Evolutionary conservation across 1,284 basidiomycete genomes (phyloP), one percentile per base, ranked within the genome.

Genomic region (Hypsizygus ulmarius): DNA sequence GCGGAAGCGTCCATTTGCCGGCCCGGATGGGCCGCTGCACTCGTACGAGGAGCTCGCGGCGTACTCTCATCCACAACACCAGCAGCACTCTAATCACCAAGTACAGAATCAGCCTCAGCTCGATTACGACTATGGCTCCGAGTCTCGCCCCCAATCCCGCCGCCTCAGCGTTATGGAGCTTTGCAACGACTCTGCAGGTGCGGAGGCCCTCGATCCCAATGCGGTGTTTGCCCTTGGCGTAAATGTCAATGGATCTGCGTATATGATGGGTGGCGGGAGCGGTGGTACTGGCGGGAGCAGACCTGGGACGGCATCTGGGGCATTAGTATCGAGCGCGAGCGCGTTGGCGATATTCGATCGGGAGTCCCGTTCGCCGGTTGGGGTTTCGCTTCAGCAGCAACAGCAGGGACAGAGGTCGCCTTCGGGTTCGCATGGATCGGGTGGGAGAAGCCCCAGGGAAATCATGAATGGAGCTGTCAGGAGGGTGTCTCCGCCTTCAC

Each of bases 91-190:
- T 8, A 21, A 41, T 7, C 35, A 29, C 21, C 40, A 42, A 16
- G 18, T 10, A 27, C 40, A 42, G 28, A 10, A 33, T 32, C 42
- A 32, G 12, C 35, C 35, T 6, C 9, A 29, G 6, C 45, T 63
- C 55, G 57, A 58, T 61, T 78, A 82, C 72, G 79, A 83, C 46
- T 82, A 84, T 68, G 81, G 77, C 34, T 62, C 72, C 57, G 83
- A 86, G 53, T 85, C 82, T 60, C 73, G 85, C 60, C 87, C 87
- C 54, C 80, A 84, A 60, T 85, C 82, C 70, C 77, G 87, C 59
- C 70, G 87, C 52, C 81, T 90, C 77, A 78, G 83, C 66, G 81
- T 90, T 76, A 80, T 90, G 86, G 87, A 90, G 60, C 82, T 90
- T 75, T 87, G 83, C 78, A 87, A 88, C 76, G 82, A 84, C 70